Evolutionary conservation across 1,284 basidiomycete species (phyloP).

Genomic region (Leucoagaricus sp.): DNA sequence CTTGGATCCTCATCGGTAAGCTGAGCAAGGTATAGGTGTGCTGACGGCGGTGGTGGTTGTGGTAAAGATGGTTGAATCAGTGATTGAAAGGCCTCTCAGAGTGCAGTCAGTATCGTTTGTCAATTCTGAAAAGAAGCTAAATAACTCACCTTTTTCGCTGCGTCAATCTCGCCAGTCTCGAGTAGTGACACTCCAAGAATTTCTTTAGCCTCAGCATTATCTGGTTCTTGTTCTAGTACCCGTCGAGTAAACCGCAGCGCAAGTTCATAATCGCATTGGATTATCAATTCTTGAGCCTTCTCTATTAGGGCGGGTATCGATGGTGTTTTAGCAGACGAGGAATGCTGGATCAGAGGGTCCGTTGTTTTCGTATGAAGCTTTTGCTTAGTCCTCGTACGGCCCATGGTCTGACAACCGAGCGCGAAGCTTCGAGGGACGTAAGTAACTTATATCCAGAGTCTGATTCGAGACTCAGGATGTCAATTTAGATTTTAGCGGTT

Average conservation of each 20-base stretch:
- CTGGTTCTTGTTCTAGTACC: conserved; percentile 66
- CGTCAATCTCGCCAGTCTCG: conserved; percentile 76
- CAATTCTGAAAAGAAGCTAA: not conserved
- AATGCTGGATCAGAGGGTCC: conserved; percentile 14
- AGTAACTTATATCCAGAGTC: too few species aligned
- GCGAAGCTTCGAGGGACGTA: not conserved
- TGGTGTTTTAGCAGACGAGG: conserved; percentile 36
- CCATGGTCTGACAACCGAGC: conserved; percentile 47
- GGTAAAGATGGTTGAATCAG: conserved; percentile 63
- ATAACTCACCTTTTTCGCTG: conserved; percentile 66
- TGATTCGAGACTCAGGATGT: too few species aligned
- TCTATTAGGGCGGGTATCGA: conserved; percentile 58
- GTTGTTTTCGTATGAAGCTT: conserved; percentile 41
- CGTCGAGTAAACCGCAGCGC: conserved; percentile 74
- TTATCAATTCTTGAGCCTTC: conserved; percentile 77
- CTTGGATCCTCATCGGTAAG: conserved; percentile 78
- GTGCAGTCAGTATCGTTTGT: not conserved
- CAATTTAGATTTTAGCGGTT: too few species aligned
- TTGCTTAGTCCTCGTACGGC: conserved; percentile 62
- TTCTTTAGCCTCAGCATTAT: conserved; percentile 75
- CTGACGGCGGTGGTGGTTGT: conserved; percentile 71
- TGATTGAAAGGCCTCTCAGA: conserved; percentile 64
- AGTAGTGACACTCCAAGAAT: conserved; percentile 78
- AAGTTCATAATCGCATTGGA: conserved; percentile 84
- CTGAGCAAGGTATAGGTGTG: conserved; percentile 91